Conservation (phyloP, 305 asterid genomes). For the Fraxinus greggii region DNA sequence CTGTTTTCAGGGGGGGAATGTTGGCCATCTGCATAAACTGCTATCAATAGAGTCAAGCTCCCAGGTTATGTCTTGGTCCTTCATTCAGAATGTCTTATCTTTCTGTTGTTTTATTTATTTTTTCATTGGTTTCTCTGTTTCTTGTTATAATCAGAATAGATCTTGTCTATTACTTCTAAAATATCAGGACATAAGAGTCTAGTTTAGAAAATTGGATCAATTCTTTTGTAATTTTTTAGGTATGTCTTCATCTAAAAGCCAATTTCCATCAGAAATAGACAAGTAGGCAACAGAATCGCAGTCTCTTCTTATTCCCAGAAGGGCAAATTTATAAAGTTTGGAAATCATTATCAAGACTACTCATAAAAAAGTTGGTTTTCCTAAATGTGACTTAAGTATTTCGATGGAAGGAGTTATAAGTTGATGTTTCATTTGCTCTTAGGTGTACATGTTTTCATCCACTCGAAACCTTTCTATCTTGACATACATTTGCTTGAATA, state of each 20-base stretch:
- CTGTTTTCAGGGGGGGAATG: conserved; percentile 85
- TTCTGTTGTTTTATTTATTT: background rate
- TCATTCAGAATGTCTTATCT: background rate
- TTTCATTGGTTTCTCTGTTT: background rate
- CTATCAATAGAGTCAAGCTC: conserved; percentile 90
- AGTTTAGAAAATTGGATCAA: background rate
- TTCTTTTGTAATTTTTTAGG: background rate
- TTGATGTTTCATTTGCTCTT: background rate
- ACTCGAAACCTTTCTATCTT: background rate
- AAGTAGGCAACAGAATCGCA: background rate
- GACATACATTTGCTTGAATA: background rate
- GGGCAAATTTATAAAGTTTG: background rate
- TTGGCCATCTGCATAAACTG: conserved; percentile 87
- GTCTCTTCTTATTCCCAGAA: background rate
- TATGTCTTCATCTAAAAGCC: conserved; percentile 1
- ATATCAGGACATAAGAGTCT: background rate
- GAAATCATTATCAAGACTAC: background rate
- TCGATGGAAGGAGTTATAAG: background rate
- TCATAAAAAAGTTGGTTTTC: background rate
- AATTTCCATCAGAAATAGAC: background rate
- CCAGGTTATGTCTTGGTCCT: conserved; percentile 56
- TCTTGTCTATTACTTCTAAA: conserved; percentile 13
- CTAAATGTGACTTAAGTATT: background rate
- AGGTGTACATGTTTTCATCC: background rate
- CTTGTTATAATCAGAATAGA: conserved; percentile 5